Conservation (phyloP, 106 monocot species). For the Phalaenopsis equestris region DNA sequence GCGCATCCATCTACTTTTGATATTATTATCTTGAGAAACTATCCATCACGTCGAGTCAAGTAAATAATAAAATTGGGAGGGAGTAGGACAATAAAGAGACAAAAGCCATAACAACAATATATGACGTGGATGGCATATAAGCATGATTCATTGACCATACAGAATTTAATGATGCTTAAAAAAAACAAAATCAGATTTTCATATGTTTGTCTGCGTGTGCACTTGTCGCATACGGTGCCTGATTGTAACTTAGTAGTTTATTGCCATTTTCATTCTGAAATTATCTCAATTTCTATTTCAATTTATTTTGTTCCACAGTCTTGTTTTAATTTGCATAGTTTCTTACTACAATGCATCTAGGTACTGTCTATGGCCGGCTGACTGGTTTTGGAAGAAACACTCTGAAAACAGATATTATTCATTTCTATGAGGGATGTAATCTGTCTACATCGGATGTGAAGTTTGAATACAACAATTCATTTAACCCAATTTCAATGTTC, state of each 20-base stretch:
- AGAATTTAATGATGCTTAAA: neutral
- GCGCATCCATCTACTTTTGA: neutral
- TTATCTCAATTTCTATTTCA: neutral
- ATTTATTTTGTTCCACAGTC: neutral
- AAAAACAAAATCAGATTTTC: no score
- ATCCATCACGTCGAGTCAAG: neutral
- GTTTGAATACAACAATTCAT: slow-evolving; percentile 61
- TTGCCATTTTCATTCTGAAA: neutral
- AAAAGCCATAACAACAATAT: neutral
- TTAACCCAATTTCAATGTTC: slow-evolving; percentile 48
- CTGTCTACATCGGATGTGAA: slow-evolving; percentile 60
- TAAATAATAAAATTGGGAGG: neutral
- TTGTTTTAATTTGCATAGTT: neutral
- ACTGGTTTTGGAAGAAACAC: slow-evolving; percentile 34
- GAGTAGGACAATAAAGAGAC: neutral
- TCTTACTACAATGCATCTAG: slow-evolving; percentile 21
- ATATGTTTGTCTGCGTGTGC: no score
- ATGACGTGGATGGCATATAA: neutral
- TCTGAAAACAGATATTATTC: slow-evolving; percentile 78
- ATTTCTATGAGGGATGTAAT: slow-evolving; percentile 65
- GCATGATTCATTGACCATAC: neutral
- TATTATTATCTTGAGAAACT: neutral
- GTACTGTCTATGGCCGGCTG: slow-evolving; percentile 52
- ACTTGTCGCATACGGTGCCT: neutral
- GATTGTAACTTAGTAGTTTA: neutral